Conservation (phyloP, 2,329 filamentous ascomycete genomes). For the Aspergillus felis region DNA sequence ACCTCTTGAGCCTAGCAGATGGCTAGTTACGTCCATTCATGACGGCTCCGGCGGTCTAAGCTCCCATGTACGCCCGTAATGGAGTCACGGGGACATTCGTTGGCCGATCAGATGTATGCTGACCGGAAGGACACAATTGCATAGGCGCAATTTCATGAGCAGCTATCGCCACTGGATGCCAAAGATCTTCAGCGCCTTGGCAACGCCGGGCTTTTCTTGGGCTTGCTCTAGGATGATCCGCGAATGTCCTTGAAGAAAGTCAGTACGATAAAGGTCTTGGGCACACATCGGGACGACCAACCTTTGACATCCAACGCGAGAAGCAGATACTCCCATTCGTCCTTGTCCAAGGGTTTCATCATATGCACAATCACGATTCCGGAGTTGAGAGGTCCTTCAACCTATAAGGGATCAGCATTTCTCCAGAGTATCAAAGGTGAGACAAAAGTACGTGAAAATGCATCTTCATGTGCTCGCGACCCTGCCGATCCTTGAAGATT, state of each 20-base stretch:
- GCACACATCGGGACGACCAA: conserved; percentile 12
- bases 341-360: conserved; percentile 60
- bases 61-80: neutral
- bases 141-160: neutral
- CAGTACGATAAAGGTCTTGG: neutral
- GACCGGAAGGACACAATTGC: neutral
- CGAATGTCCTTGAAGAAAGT: conserved; percentile 34
- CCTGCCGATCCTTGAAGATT: conserved; percentile 65
- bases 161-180: conserved; percentile 44
- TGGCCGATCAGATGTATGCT: neutral
- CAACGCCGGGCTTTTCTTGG: conserved; percentile 37
- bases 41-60: neutral
- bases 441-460: conserved; percentile 69
- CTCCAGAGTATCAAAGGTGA: neutral
- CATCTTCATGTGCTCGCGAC: conserved; percentile 77
- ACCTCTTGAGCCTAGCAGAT: neutral
- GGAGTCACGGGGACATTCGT: neutral
- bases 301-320: conserved; percentile 77
- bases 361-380: conserved; percentile 77
- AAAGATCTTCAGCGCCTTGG: conserved; percentile 47
- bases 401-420: conserved; percentile 44
- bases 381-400: conserved; percentile 70
- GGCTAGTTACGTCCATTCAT: neutral
- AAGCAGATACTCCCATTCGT: conserved; percentile 73
- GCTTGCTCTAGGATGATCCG: conserved; percentile 46